Evolutionary conservation across 2,329 filamentous ascomycete genomes (phyloP).

Genomic region (Thyridium curvatum): DNA sequence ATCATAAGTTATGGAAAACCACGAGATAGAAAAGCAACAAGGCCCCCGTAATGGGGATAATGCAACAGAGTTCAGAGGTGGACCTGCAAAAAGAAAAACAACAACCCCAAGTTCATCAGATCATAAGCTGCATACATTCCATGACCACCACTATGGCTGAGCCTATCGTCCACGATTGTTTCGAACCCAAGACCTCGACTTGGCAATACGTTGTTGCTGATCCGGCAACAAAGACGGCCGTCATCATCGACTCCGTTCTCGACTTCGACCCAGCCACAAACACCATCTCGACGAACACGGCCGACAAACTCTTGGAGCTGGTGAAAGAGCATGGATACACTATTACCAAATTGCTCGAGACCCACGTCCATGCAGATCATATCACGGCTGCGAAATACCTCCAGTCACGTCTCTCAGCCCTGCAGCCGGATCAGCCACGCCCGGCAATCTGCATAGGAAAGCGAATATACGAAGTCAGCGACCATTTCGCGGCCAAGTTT

Average conservation of each 20-base stretch:
- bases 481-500: constrained; percentile 31
- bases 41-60: too few species aligned
- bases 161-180: constrained; percentile 24
- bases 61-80: too few species aligned
- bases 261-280: constrained; percentile 37
- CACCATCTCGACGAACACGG: constrained; percentile 37
- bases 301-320: constrained; percentile 38
- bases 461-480: constrained; percentile 34
- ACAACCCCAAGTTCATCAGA: too few species aligned
- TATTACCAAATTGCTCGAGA: constrained; percentile 47
- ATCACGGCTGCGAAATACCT: constrained; percentile 50
- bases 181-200: constrained; percentile 32
- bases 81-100: too few species aligned
- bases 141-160: constrained; percentile 9
- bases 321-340: constrained; percentile 34
- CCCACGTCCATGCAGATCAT: constrained; percentile 52
- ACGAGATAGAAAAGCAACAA: too few species aligned
- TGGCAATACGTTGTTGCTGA: constrained; percentile 54
- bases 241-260: constrained; percentile 53
- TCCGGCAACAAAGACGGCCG: constrained; percentile 33
- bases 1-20: too few species aligned
- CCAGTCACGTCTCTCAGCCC: constrained; percentile 29
- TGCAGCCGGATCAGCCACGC: constrained; percentile 12
- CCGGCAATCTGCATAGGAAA: constrained; percentile 34
- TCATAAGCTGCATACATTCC: too few species aligned